Base-by-base conservation (phyloP, 805 yeast species). In the Wickerhamomyces strasburgensis region DNA sequence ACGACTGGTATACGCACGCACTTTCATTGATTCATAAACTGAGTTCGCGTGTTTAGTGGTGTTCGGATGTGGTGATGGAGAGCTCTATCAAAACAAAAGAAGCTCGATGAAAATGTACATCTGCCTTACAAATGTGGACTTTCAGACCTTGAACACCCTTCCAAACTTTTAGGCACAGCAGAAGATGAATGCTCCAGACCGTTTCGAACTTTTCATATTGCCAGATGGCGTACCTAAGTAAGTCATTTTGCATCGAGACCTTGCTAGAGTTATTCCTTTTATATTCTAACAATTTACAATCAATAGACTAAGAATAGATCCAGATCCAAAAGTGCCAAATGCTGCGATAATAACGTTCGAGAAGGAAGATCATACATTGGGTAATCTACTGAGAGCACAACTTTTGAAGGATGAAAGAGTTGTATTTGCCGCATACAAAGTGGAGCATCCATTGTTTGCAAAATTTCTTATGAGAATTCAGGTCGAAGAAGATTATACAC, bases 191-290 rank as follows among this genome's bases (percentile, higher is more conserved):
- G 98, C 98, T 56, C 99, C 99, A 64, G 98, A 93, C 68, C 82
- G 98, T 73, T 93, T 90, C 61, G 99, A 93, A 70, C 77, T 93
- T 28, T 93, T 93, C 60, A 77, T 93, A 51, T 72, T 93, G 52
- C 98, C 97, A n/a, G 99, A 93, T 61, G 98, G 98, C 37, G 94
- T 86, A 37, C 84, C 90, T 35, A 93, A 93, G 85, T 80, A 70
- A 24, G 85, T 71, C 14, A 17, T 16, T 16, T 9, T 9, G 11
- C 11, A 5, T 4, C 8, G 10, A 13, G 28, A 10, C 19, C 19
- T 5, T 21, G 27, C 4, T 14, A 8, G 13, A 7, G n/a, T 9
- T 17, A 31, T 23, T 9, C 25, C 11, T 23, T 23, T n/a, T n/a
- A n/a, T n/a, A n/a, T n/a, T n/a, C 49, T 41, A 42, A 44, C 48